Conservation (phyloP, 2,329 filamentous ascomycete species). For the Zarea fungicola region DNA sequence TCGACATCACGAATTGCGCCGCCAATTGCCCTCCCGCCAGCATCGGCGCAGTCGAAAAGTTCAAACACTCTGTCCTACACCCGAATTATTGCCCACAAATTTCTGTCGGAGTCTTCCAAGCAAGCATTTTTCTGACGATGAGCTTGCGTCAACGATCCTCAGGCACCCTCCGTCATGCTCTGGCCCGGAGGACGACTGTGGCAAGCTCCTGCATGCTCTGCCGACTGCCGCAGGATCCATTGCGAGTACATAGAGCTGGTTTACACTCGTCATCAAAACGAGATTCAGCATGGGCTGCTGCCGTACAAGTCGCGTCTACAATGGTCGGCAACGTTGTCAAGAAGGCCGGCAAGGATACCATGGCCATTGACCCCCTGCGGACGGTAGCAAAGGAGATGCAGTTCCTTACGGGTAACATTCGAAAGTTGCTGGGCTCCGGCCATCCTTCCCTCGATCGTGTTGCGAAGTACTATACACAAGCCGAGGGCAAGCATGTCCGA, state of each 20-base stretch:
- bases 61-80: background rate
- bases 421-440: constrained; percentile 86
- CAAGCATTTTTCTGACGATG: constrained; percentile 32
- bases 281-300: constrained; percentile 69
- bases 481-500: constrained; percentile 93
- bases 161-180: constrained; percentile 41
- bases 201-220: constrained; percentile 27
- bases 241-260: constrained; percentile 26
- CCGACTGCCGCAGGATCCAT: constrained; percentile 29
- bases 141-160: constrained; percentile 50
- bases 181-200: constrained; percentile 23
- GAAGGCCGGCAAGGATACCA: constrained; percentile 55
- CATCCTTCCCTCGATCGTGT: constrained; percentile 92
- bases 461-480: constrained; percentile 96
- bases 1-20: background rate
- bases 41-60: background rate
- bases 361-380: constrained; percentile 80
- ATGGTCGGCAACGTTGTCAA: constrained; percentile 64
- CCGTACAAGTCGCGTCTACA: constrained; percentile 64
- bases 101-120: background rate
- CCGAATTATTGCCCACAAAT: background rate
- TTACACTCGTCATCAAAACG: constrained; percentile 41
- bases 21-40: constrained; percentile 10
- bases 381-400: constrained; percentile 96
- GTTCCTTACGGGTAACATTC: constrained; percentile 88